Conservation (phyloP, 352 stramenopile species). For the Phytopythium montanum region DNA sequence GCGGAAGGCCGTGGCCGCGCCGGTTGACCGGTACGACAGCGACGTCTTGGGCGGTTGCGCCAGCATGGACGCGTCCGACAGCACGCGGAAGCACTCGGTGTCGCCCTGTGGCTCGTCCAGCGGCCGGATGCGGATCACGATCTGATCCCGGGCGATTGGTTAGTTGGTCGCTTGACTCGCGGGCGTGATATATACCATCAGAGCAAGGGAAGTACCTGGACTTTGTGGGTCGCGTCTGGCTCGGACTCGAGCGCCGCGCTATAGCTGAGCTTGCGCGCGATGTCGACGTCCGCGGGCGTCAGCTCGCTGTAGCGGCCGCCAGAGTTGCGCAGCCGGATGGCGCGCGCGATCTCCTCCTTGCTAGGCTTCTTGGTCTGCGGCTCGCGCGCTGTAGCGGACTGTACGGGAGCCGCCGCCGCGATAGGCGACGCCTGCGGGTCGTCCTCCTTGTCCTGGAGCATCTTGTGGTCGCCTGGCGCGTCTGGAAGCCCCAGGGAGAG, state of each 20-base stretch:
- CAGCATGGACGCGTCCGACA: slow-evolving; percentile 58
- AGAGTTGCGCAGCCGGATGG: slow-evolving; percentile 19
- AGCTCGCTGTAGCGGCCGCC: slow-evolving; percentile 12
- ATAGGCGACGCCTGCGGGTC: background rate
- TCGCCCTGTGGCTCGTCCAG: slow-evolving; percentile 11
- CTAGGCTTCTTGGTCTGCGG: slow-evolving; percentile 9
- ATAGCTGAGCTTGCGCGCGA: slow-evolving; percentile 67
- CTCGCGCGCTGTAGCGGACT: background rate
- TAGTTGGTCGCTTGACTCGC: background rate
- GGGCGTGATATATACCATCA: background rate
- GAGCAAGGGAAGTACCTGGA: slow-evolving; percentile 12
- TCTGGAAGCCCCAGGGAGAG: background rate
- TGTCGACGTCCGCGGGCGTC: slow-evolving; percentile 11
- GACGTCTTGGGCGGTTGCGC: slow-evolving; percentile 71
- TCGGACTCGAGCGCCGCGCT: slow-evolving; percentile 38
- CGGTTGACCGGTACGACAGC: slow-evolving; percentile 69
- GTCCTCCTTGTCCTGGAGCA: slow-evolving; percentile 1
- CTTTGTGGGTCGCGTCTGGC: slow-evolving; percentile 13
- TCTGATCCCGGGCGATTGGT: slow-evolving; percentile 17
- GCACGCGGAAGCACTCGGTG: slow-evolving; percentile 57
- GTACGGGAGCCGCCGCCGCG: background rate
- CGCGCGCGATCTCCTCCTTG: slow-evolving; percentile 16
- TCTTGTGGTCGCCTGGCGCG: background rate
- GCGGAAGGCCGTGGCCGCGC: slow-evolving; percentile 72
- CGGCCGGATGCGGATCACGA: slow-evolving; percentile 70